A percentile compares a stretch with the other conserved stretches of the same genome.
Evolutionary conservation across 140 eudicot genomes (phyloP).

Genomic region (Cichorium intybus): DNA sequence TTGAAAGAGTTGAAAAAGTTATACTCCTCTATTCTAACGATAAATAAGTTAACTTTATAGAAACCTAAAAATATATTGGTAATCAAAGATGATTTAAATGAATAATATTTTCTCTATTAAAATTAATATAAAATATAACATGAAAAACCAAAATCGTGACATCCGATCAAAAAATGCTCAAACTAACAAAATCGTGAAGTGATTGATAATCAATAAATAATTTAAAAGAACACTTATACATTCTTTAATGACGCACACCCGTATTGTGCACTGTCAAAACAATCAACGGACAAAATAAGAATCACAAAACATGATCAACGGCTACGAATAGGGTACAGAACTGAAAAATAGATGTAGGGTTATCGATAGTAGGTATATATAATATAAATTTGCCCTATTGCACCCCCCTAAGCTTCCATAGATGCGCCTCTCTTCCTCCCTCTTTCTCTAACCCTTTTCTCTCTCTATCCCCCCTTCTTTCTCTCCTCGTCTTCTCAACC

Average conservation of each 20-base stretch:
- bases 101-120: no score
- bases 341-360: background rate
- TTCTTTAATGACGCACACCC: background rate
- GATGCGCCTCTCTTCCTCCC: slow-evolving; percentile 41
- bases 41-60: no score
- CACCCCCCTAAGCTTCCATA: slow-evolving; percentile 33
- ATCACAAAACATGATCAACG: background rate
- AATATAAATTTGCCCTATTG: slow-evolving; percentile 22
- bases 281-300: background rate
- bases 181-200: no score
- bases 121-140: no score
- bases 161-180: no score
- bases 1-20: no score
- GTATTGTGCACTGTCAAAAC: background rate
- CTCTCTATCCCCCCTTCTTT: slow-evolving; percentile 31
- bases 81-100: no score
- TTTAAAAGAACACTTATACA: no score
- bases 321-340: background rate
- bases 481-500: slow-evolving; percentile 22
- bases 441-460: slow-evolving; percentile 32
- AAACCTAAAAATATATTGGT: no score
- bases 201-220: no score
- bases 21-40: no score
- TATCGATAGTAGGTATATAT: background rate
- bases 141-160: no score